These are phyloP conservation scores for Secale cereale DNA, from an alignment of 176 grass and related monocot genomes.

Conservation along the genomic window DNA sequence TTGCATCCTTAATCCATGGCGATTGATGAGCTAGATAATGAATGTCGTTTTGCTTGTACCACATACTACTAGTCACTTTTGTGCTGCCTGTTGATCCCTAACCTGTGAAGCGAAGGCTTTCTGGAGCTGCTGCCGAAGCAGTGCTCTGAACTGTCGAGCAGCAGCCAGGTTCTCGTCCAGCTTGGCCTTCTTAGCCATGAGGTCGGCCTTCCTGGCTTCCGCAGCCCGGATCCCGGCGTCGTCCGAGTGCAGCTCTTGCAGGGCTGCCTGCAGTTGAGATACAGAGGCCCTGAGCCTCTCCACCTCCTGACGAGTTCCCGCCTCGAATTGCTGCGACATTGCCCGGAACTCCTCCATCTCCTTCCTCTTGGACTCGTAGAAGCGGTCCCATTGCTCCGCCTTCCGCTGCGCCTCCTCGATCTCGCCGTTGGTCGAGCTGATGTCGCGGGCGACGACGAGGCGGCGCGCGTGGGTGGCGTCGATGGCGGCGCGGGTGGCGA, in stretches of 20 bases:
- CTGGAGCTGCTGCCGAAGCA: slow-evolving; percentile 78
- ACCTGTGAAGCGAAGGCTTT: slow-evolving; percentile 46
- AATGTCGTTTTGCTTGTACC: too few relatives aligned
- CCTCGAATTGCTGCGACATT: slow-evolving; percentile 47
- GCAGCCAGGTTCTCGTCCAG: slow-evolving; percentile 52
- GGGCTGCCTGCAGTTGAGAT: slow-evolving; percentile 55
- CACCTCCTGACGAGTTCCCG: slow-evolving; percentile 42
- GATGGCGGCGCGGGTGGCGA: slow-evolving; percentile 53
- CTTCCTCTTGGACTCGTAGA: slow-evolving; percentile 52
- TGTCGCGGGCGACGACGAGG: slow-evolving; percentile 25
- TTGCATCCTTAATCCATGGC: too few relatives aligned
- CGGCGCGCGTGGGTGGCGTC: slow-evolving; percentile 41
- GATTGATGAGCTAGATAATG: too few relatives aligned
- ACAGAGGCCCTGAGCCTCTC: slow-evolving; percentile 52
- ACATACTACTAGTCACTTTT: not conserved
- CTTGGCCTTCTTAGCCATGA: slow-evolving; percentile 60
- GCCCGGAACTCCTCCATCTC: slow-evolving; percentile 73
- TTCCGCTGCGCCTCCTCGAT: slow-evolving; percentile 54
- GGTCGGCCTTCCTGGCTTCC: slow-evolving; percentile 65
- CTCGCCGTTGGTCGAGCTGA: slow-evolving; percentile 53
- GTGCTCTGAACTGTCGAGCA: slow-evolving; percentile 46
- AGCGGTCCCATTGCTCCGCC: slow-evolving; percentile 60
- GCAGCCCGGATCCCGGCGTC: slow-evolving; percentile 46
- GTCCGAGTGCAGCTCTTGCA: slow-evolving; percentile 52
- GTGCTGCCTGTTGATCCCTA: slow-evolving; percentile 24